A percentile compares a stretch with the other conserved stretches of the same genome.
These are phyloP conservation scores for Kodamaea sp. DNA, from an alignment of 1,139 yeast species.

Conservation along the genomic window DNA sequence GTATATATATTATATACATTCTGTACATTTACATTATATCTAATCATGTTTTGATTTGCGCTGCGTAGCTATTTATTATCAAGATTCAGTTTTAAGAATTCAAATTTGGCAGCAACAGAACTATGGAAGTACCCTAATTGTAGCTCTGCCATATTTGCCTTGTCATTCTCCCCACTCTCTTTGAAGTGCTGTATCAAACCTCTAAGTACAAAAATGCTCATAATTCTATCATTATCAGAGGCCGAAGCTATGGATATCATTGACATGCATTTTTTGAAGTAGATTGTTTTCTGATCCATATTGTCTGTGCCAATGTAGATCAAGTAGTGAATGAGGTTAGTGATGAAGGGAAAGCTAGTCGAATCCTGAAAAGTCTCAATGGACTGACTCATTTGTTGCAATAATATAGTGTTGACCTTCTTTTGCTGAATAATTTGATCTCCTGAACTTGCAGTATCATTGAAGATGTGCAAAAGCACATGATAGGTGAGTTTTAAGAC, in stretches of 20 bases:
- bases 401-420: constrained; percentile 5
- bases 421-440: constrained; percentile 4
- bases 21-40: constrained; percentile 1
- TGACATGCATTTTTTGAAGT: constrained; percentile 18
- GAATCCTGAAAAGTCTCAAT: constrained; percentile 10
- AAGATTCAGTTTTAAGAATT: constrained; percentile 13
- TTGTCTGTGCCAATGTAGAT: constrained; percentile 18
- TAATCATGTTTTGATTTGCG: not conserved
- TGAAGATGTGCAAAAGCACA: constrained; percentile 11
- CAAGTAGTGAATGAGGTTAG: constrained; percentile 18
- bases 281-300: constrained; percentile 16
- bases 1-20: not conserved
- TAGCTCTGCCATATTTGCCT: constrained; percentile 24
- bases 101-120: constrained; percentile 17
- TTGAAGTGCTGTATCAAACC: constrained; percentile 18
- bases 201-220: constrained; percentile 23
- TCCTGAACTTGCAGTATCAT: constrained; percentile 8
- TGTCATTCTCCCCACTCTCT: constrained; percentile 24
- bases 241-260: constrained; percentile 14
- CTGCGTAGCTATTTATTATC: constrained; percentile 2
- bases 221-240: constrained; percentile 23
- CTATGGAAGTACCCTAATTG: constrained; percentile 22
- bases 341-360: constrained; percentile 19
- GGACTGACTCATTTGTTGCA: constrained; percentile 10
- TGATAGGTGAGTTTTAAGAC: constrained; percentile 15